phyloP scores from a whole-genome alignment of 495 filamentous ascomycete species.

The Penicillium simplicissimum region DNA sequence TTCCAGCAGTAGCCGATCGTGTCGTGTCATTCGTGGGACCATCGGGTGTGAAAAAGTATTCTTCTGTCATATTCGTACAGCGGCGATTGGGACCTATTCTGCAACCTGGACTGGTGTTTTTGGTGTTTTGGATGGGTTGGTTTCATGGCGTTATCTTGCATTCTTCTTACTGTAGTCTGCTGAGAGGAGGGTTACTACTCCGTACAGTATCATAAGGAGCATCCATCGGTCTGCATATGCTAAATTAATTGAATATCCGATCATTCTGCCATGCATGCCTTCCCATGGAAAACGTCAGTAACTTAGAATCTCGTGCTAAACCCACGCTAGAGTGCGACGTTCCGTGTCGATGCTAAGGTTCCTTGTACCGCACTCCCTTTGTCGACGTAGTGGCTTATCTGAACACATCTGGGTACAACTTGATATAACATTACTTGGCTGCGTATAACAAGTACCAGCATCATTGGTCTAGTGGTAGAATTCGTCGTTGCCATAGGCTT shows the following conservation, averaged over 20 bases:
- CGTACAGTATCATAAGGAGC: slow-evolving; percentile 18
- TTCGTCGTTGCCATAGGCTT: slow-evolving; percentile 62
- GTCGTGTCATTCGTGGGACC: background rate
- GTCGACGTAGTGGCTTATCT: background rate
- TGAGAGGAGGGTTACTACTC: slow-evolving; percentile 15
- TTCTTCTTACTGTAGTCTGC: slow-evolving; percentile 1
- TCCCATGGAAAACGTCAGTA: background rate
- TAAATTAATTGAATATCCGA: slow-evolving; percentile 16
- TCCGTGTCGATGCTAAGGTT: too few species aligned
- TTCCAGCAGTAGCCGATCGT: slow-evolving; percentile 41
- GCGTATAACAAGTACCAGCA: slow-evolving; percentile 32
- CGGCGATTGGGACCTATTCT: slow-evolving; percentile 9
- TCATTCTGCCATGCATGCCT: background rate
- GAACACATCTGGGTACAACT: too few species aligned
- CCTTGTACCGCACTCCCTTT: too few species aligned
- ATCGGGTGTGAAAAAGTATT: slow-evolving; percentile 2
- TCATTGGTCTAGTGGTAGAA: slow-evolving; percentile 62
- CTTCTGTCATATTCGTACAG: slow-evolving; percentile 11
- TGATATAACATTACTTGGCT: background rate
- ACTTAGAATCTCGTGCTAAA: background rate
- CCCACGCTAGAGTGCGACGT: background rate
- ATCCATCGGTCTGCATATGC: slow-evolving; percentile 24
- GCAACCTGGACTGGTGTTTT: slow-evolving; percentile 6
- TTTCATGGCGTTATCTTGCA: slow-evolving; percentile 22
- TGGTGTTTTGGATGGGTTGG: slow-evolving; percentile 16